Evolutionary conservation across 257 asterid genomes (phyloP).

Genomic region (Primulina tabacum): DNA sequence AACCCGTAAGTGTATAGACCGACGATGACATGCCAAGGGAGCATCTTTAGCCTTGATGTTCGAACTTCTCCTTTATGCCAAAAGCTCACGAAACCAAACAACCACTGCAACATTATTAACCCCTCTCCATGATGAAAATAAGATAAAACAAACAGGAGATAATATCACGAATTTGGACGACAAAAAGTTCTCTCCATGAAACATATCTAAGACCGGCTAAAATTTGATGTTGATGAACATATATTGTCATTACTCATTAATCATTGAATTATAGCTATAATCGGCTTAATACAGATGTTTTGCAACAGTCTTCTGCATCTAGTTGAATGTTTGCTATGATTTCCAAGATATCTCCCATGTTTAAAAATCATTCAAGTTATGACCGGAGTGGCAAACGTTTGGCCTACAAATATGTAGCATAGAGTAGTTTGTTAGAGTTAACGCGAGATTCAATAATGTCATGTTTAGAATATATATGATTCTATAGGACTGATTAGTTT

Average conservation of each 20-base stretch:
- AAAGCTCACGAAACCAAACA: slow-evolving; percentile 68
- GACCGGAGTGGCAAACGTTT: not conserved
- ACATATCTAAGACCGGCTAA: not conserved
- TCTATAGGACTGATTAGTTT: too few species aligned
- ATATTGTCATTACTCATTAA: not conserved
- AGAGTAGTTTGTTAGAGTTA: not conserved
- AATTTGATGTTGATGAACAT: not conserved
- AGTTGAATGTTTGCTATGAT: not conserved
- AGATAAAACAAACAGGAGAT: not conserved
- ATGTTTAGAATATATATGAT: not conserved
- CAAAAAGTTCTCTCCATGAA: not conserved
- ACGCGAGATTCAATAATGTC: not conserved
- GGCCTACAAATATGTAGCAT: not conserved
- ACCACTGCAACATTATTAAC: slow-evolving; percentile 56
- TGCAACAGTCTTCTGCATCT: not conserved
- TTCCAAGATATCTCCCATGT: not conserved
- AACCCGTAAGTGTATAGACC: slow-evolving; percentile 82
- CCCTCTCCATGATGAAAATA: slow-evolving; percentile 4
- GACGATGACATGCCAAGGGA: slow-evolving; percentile 84
- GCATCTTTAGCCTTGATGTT: slow-evolving; percentile 42
- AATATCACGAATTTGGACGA: not conserved
- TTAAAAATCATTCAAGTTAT: not conserved
- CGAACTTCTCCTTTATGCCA: slow-evolving; percentile 80
- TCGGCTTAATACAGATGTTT: not conserved
- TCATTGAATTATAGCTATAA: not conserved